Base-by-base conservation (phyloP, 768 basidiomycete species). In the Rhodosporidiobolus sp. region DNA sequence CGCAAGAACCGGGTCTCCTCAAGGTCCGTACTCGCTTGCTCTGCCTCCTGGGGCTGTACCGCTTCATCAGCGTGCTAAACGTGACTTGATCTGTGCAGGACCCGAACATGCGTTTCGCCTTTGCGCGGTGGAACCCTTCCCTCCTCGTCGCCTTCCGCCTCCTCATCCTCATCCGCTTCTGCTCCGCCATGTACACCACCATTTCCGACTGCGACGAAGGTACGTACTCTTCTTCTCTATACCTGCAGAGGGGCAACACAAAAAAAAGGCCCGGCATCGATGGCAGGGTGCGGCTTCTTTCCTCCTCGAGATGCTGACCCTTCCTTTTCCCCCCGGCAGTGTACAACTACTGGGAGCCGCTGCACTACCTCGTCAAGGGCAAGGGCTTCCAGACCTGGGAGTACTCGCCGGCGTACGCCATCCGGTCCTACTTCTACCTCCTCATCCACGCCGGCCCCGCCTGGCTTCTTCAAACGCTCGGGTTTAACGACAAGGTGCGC, bases 301-400 rank as follows among this genome's bases (percentile, higher is more conserved):
- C 10, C 9, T 11, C 35, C 4, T 10, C 12, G 7, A 24, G 30
- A 9, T 7, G 53, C 60, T 53, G 60, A 49, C 38, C 38, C 38
- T 10, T 26, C 9, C 11, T 19, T 11, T 2, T 30, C 16, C 30
- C 8, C 16, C 19, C 16, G 22, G 63, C 74, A 99, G 96, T 96
- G 20, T 99, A 88, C 86, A 99, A 99, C 82, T 99, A 96, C 81
- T 98, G 92, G 92, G 96, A 98, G 79, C 96, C 96, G 28, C 83
- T 99, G 24, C 96, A 99, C 82, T 94, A 94, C 79, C 84, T 96
- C 67, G 87, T 89, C 69, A 83, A 88, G 67, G 92, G 92, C 34
- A 85, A 88, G 71, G 96, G 91, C 14, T 97, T 99, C 81, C 95
- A 98, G 82, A 98, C 96, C 0, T 99, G 96, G 96, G 96, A 99